These are phyloP conservation scores for Toxicodendron radicans DNA, from an alignment of 345 rosid species.

Conservation along the genomic window DNA sequence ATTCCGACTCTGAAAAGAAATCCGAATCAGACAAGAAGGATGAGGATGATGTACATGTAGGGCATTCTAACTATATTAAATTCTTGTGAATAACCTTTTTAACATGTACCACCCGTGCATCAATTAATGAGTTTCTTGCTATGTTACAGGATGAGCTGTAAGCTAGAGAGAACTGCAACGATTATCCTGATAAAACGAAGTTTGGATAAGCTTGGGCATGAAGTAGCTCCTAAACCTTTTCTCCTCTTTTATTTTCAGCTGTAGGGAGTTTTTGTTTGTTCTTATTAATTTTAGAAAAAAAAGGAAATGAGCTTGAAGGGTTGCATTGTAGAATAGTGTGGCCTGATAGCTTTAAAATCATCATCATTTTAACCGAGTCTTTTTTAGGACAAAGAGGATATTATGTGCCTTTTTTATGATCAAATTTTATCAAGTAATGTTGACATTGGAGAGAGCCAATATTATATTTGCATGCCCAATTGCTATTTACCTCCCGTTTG, in stretches of 20 bases:
- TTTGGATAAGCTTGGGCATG: neutral
- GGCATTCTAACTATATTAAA: conserved; percentile 4
- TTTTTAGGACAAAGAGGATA: neutral
- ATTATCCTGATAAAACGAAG: neutral
- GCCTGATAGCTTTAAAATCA: conserved; percentile 1
- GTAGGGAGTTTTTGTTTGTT: conserved; percentile 17
- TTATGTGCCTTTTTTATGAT: neutral
- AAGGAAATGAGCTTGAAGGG: conserved; percentile 12
- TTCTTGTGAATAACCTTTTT: neutral
- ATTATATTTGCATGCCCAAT: too few species aligned
- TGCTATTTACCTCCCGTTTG: too few species aligned
- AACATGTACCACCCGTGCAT: neutral
- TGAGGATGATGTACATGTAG: conserved; percentile 39
- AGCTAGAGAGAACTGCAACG: conserved; percentile 19
- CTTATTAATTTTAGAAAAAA: neutral
- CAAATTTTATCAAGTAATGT: conserved; percentile 11
- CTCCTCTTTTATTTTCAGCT: conserved; percentile 3
- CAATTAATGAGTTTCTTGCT: neutral
- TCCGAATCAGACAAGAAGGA: conserved; percentile 40
- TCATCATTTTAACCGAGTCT: neutral
- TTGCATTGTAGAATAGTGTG: neutral
- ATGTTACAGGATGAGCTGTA: conserved; percentile 79
- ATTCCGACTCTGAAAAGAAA: conserved; percentile 48
- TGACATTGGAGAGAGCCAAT: neutral
- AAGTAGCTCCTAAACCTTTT: conserved; percentile 7